Percentiles rank a stretch among this genome's conserved stretches.
Evolutionary conservation across 441 rosid genomes (phyloP).

Genomic region (Corymbia citriodora): DNA sequence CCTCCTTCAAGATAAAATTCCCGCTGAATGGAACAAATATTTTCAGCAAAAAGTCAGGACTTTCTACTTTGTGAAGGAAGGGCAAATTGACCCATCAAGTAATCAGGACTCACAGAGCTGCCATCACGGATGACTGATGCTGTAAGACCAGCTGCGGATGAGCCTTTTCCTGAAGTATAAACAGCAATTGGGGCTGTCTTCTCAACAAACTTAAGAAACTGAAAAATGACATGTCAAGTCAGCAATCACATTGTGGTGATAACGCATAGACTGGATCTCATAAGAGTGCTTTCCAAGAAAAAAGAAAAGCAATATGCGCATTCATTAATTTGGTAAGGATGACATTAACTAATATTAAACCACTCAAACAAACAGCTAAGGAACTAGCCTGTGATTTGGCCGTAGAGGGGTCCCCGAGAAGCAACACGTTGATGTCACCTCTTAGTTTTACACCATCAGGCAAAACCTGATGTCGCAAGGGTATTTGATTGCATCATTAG

Average conservation of each 20-base stretch:
- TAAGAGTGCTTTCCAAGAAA: not conserved
- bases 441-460: conserved; percentile 95
- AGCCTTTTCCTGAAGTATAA: conserved; percentile 95
- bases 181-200: conserved; percentile 97
- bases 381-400: conserved; percentile 87
- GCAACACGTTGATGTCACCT: conserved; percentile 94
- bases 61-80: not conserved
- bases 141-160: conserved; percentile 99
- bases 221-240: conserved; percentile 12
- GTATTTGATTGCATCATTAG: conserved; percentile 1
- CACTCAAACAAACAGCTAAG: not conserved
- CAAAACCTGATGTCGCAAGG: conserved; percentile 40
- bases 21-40: conserved; percentile 39
- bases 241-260: conserved; percentile 9
- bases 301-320: not conserved
- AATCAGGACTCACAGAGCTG: conserved; percentile 55
- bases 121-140: conserved; percentile 93
- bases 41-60: not conserved
- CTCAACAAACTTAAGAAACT: conserved; percentile 97
- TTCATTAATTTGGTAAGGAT: not conserved
- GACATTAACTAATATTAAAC: not conserved
- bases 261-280: not conserved
- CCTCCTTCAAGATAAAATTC: conserved; percentile 99
- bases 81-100: not conserved
- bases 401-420: conserved; percentile 95